Base-by-base conservation (phyloP, 2,329 filamentous ascomycete species). In the Hypoxylon sp. region DNA sequence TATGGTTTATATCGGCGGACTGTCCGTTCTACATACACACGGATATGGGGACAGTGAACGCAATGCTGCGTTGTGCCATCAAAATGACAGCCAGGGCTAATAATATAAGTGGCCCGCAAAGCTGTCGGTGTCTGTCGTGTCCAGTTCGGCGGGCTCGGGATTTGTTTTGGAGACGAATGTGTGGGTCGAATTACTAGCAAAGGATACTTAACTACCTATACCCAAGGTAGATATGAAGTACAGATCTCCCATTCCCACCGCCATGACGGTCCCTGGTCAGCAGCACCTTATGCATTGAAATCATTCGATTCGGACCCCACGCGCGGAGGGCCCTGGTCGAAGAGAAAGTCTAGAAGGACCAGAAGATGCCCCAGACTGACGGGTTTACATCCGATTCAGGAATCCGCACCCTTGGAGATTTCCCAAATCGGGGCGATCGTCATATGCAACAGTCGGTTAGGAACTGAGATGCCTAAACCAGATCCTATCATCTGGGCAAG, bases 321-420 rank as follows among this genome's bases (percentile, higher is more conserved):
- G 60, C 43, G 43, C 48, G 21, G 56, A 61, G 53, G 61, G 32
- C 37, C 60, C 60, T 55, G 37, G 60, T 64, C 53, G 45, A 41
- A 48, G 32, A 47, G 64, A 67, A 67, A 61, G 58, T 70, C 67
- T 67, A 70, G 67, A 70, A 70, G 51, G 64, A 64, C 32, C 43
- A 50, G 53, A 65, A 61, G 61, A 50, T 65, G 67, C 67, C 58
- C 67, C 67, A 70, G 65, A 68, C 55, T 65, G 61, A 61, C 67
- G 67, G 67, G 61, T 68, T 65, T 61, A 59, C 67, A 70, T 70
- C 67, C 67, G 67, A 70, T 68, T 70, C 67, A 70, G 67, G 65
- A 63, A 68, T 68, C 37, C 51, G 37, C 34, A 67, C 56, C 61
- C 67, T 60, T 68, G 55, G 37, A 54, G 56, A 53, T 60, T 27